Percentiles rank a stretch among this genome's conserved stretches.
phyloP scores from a whole-genome alignment of 108 stramenopile genomes.

The Parietichytrium sp. region DNA sequence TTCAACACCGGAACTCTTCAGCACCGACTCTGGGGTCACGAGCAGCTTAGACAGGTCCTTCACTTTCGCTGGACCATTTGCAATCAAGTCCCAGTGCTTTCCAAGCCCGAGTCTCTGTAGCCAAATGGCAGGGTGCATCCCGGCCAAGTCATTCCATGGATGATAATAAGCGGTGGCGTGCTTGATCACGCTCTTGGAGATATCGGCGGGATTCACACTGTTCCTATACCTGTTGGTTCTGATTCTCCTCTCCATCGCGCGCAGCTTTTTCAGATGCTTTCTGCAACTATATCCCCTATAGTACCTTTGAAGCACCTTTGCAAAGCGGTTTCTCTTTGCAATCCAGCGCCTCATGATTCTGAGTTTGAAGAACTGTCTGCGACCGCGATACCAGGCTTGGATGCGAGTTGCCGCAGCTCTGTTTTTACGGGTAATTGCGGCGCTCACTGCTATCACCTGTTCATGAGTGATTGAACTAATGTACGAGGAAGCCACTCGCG shows the following conservation, averaged over 20 bases:
- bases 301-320: neutral
- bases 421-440: no score
- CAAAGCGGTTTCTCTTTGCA: neutral
- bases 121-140: neutral
- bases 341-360: neutral
- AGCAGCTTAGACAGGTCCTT: neutral
- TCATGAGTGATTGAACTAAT: no score
- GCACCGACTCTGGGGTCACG: neutral
- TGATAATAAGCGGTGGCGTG: constrained; percentile 27
- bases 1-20: no score
- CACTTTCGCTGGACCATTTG: neutral
- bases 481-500: no score
- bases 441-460: no score
- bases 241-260: neutral
- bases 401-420: neutral
- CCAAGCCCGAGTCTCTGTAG: constrained; percentile 1
- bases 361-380: neutral
- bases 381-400: neutral
- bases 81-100: neutral
- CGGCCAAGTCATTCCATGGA: neutral
- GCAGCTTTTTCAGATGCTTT: neutral
- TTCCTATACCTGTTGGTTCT: constrained; percentile 22
- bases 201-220: neutral
- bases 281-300: neutral
- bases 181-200: neutral